phyloP scores from a whole-genome alignment of 495 filamentous ascomycete genomes.

The Glonium stellatum region DNA sequence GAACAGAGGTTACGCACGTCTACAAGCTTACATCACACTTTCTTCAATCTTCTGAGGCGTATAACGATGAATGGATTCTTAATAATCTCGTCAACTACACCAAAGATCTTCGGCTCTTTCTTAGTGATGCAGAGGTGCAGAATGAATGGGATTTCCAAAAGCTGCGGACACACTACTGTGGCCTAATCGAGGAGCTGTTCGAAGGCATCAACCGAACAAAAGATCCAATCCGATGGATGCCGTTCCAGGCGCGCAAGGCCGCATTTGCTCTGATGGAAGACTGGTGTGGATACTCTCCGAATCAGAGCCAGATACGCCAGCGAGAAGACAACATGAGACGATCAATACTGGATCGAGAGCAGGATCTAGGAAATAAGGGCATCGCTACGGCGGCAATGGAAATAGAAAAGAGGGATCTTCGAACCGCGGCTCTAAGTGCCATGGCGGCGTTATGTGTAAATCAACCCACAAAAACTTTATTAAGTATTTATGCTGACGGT shows the following conservation, averaged over 20 bases:
- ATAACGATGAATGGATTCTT: conserved; percentile 86
- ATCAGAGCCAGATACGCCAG: conserved; percentile 71
- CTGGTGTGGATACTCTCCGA: conserved; percentile 96
- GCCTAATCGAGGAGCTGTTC: conserved; percentile 84
- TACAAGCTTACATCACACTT: conserved; percentile 93
- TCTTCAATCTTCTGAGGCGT: conserved; percentile 68
- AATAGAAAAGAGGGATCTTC: conserved; percentile 87
- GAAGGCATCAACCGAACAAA: conserved; percentile 82
- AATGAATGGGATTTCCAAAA: conserved; percentile 96
- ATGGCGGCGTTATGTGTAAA: conserved; percentile 89
- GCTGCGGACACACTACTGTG: conserved; percentile 85
- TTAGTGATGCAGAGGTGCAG: conserved; percentile 89
- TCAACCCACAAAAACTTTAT: conserved; percentile 4
- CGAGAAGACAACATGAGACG: conserved; percentile 85
- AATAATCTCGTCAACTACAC: conserved; percentile 84
- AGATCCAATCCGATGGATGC: conserved; percentile 85
- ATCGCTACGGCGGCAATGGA: conserved; percentile 83
- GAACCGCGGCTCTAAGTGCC: conserved; percentile 82
- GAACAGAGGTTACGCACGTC: conserved; percentile 91
- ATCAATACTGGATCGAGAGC: conserved; percentile 60
- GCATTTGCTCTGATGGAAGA: conserved; percentile 96
- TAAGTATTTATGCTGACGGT: not conserved
- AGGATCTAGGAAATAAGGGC: conserved; percentile 61
- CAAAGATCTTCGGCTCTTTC: conserved; percentile 84
- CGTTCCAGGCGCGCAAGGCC: conserved; percentile 89